phyloP scores from a whole-genome alignment of 371 early-diverging fungal genomes.

The Mortierella sp. region DNA sequence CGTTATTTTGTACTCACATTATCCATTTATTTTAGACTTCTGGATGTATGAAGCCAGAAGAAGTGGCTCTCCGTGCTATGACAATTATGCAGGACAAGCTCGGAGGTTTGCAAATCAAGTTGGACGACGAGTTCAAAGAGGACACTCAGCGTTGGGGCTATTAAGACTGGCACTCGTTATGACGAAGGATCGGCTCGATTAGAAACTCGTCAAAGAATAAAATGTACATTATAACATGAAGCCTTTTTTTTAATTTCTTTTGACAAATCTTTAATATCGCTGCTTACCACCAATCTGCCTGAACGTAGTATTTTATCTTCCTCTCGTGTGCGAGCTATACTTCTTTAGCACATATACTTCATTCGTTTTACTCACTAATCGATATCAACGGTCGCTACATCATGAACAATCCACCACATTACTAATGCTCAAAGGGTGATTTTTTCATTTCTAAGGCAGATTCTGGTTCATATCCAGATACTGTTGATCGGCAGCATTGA shows the following conservation, averaged over 20 bases:
- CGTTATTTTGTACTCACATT: not conserved
- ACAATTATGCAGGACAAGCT: constrained; percentile 88
- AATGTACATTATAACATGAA: constrained; percentile 26
- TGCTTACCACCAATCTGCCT: not conserved
- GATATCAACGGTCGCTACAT: too few species aligned
- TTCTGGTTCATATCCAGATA: too few species aligned
- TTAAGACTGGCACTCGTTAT: constrained; percentile 3
- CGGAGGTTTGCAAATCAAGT: constrained; percentile 79
- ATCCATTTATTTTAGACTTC: constrained; percentile 67
- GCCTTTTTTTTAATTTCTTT: not conserved
- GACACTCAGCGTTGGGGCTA: constrained; percentile 56
- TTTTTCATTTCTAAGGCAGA: too few species aligned
- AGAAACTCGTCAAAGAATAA: constrained; percentile 5
- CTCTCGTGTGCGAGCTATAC: too few species aligned
- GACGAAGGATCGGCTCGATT: not conserved
- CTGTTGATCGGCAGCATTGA: too few species aligned
- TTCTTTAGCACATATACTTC: too few species aligned
- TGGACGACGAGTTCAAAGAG: constrained; percentile 71
- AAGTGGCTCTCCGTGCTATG: constrained; percentile 86
- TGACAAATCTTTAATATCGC: not conserved
- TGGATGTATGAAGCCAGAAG: constrained; percentile 91
- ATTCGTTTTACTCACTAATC: too few species aligned
- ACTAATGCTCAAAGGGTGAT: too few species aligned
- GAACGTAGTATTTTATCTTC: too few species aligned
- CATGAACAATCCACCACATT: too few species aligned